Evolutionary conservation across 257 asterid genomes (phyloP).

Genomic region (Catharanthus roseus): DNA sequence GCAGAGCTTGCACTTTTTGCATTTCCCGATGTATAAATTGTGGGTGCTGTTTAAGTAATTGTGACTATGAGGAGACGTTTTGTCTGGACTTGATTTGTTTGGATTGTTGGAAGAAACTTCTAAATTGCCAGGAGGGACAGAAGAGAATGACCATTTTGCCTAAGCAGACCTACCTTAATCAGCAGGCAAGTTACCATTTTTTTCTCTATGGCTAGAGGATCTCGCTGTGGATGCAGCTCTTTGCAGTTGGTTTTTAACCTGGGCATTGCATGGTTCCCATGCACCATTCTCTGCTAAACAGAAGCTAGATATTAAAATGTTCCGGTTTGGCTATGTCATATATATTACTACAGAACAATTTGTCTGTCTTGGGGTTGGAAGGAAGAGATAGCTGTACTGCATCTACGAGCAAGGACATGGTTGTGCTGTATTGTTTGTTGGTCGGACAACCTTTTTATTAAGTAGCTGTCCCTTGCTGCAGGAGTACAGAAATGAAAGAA

Average conservation of each 20-base stretch:
- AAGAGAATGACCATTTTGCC: slow-evolving; percentile 21
- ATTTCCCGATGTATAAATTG: slow-evolving; percentile 61
- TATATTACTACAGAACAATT: neutral
- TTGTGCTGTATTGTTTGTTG: neutral
- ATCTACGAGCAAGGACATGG: neutral
- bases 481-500: neutral
- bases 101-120: slow-evolving; percentile 34
- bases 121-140: slow-evolving; percentile 27
- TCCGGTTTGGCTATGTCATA: neutral
- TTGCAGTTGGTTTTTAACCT: neutral
- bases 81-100: slow-evolving; percentile 38
- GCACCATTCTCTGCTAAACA: neutral
- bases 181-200: slow-evolving; percentile 32
- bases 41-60: slow-evolving; percentile 63
- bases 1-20: slow-evolving; percentile 69
- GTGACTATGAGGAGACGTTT: slow-evolving; percentile 57
- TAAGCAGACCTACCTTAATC: slow-evolving; percentile 18
- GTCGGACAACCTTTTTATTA: neutral
- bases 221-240: slow-evolving; percentile 13
- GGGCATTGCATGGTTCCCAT: neutral
- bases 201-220: slow-evolving; percentile 26
- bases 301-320: neutral
- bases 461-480: slow-evolving; percentile 10
- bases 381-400: neutral
- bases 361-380: neutral